Base-by-base conservation (phyloP, 2,329 filamentous ascomycete genomes). In the Didymella arachidicola region DNA sequence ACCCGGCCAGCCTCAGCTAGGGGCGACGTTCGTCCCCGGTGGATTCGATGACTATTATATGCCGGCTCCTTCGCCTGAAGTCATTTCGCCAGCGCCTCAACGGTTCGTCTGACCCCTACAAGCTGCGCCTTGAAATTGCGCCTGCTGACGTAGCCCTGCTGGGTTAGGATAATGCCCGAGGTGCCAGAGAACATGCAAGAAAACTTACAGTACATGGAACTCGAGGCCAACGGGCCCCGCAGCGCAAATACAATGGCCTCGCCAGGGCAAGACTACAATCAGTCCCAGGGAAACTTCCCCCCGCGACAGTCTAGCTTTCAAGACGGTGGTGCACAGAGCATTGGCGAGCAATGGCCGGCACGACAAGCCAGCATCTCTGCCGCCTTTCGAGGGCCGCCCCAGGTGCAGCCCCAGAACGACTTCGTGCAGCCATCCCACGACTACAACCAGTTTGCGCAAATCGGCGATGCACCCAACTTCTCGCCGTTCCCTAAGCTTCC, bases 101-200 rank as follows among this genome's bases (percentile, higher is more conserved):
- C 84, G 88, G 87, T 89, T 79, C 69, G 82, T 75, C 60, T 62
- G 60, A 58, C 64, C 60, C 65, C 58, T 61, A 56, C 53, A 59
- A 54, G 57, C 56, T 58, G 55, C 60, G 53, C 61, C 52, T 41
- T 63, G 59, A 64, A 62, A 68, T 69, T 70, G 64, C 63, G 62
- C 56, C 52, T 68, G 72, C 73, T 74, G 71, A 74, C 71, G 63
- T 70, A 65, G 54, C 57, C 39, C 41, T 53, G 36, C 55, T 53
- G 60, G 56, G 57, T 74, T 78, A 96, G 92, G 82, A 87, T 96
- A 73, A 97, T 94, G 88, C 91, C 92, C 76, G 93, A 97, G 83
- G 93, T 97, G 66, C 92, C 94, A 68, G 91, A 94, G 79, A 94
- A 97, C 79, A 97, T 99, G 87, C 93, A 97, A 81, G 89, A 96